phyloP scores from a whole-genome alignment of 768 basidiomycete species.

The Pisolithus microcarpus region DNA sequence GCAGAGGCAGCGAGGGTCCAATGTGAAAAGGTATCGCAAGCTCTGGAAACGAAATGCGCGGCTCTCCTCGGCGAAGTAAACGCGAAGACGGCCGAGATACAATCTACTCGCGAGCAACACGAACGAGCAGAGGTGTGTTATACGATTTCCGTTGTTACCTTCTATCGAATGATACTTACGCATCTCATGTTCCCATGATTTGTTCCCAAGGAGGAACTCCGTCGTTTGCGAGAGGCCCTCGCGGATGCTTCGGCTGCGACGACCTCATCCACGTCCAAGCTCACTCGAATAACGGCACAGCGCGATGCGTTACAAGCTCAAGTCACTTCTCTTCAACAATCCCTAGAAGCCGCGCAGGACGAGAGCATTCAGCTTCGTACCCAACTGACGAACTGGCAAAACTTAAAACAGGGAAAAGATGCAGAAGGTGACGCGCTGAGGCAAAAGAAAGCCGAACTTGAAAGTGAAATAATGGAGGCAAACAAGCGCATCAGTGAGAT shows the following conservation, averaged over 20 bases:
- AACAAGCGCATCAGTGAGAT: constrained; percentile 28
- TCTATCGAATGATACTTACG: neutral
- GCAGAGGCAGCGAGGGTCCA: constrained; percentile 10
- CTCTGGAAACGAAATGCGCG: constrained; percentile 24
- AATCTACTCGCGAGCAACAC: constrained; percentile 35
- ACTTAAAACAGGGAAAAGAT: constrained; percentile 56
- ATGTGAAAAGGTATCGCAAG: constrained; percentile 23
- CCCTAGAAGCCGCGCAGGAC: constrained; percentile 52
- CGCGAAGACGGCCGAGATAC: constrained; percentile 34
- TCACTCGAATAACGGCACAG: constrained; percentile 52
- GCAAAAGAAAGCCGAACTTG: constrained; percentile 50
- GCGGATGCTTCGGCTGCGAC: constrained; percentile 42
- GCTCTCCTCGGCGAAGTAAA: constrained; percentile 33
- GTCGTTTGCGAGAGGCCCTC: constrained; percentile 41
- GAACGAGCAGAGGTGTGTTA: constrained; percentile 40
- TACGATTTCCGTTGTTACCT: neutral
- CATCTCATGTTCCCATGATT: neutral
- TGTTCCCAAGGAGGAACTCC: constrained; percentile 30
- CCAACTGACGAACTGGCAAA: constrained; percentile 66
- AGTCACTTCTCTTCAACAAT: constrained; percentile 46
- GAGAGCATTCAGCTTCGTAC: constrained; percentile 47
- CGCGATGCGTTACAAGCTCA: constrained; percentile 50
- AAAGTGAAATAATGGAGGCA: constrained; percentile 45
- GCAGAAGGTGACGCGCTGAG: constrained; percentile 49
- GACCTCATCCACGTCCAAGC: constrained; percentile 41